These are phyloP conservation scores for Wallacemonas rigidus DNA, from an alignment of 208 protist genomes.

Conservation along the genomic window DNA sequence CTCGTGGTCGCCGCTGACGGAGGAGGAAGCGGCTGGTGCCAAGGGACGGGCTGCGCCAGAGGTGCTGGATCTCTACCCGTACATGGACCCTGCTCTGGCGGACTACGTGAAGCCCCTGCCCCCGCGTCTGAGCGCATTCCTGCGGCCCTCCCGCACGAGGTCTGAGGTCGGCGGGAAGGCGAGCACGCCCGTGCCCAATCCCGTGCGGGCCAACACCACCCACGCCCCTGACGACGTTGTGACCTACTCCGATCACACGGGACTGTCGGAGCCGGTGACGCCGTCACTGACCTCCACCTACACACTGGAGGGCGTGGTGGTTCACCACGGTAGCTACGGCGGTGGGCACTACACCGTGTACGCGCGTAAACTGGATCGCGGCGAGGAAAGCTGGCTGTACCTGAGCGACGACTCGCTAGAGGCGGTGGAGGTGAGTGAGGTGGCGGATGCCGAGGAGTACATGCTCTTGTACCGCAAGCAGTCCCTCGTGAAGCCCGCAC, in stretches of 20 bases:
- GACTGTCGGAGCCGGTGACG: neutral
- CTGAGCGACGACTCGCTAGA: constrained; percentile 77
- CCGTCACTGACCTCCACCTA: constrained; percentile 60
- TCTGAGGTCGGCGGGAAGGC: neutral
- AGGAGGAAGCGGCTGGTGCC: constrained; percentile 13
- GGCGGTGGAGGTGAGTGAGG: constrained; percentile 31
- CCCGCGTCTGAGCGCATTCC: constrained; percentile 11
- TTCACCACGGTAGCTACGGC: constrained; percentile 80
- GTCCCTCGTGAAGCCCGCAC: constrained; percentile 33
- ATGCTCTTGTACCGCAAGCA: constrained; percentile 87
- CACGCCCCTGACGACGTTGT: neutral
- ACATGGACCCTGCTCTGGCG: constrained; percentile 49
- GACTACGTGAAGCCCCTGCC: constrained; percentile 29
- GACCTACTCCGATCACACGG: neutral
- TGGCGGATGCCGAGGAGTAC: constrained; percentile 84
- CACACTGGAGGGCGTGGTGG: constrained; percentile 79
- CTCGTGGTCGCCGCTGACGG: constrained; percentile 53
- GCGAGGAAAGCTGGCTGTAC: constrained; percentile 61
- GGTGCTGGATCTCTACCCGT: constrained; percentile 60
- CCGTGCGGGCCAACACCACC: neutral
- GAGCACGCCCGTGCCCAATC: neutral
- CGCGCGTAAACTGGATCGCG: constrained; percentile 50
- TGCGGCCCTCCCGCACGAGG: neutral
- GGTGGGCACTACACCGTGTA: constrained; percentile 90
- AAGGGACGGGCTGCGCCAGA: constrained; percentile 29